Base-by-base conservation (phyloP, 345 rosid genomes). In the Heritiera littoralis region DNA sequence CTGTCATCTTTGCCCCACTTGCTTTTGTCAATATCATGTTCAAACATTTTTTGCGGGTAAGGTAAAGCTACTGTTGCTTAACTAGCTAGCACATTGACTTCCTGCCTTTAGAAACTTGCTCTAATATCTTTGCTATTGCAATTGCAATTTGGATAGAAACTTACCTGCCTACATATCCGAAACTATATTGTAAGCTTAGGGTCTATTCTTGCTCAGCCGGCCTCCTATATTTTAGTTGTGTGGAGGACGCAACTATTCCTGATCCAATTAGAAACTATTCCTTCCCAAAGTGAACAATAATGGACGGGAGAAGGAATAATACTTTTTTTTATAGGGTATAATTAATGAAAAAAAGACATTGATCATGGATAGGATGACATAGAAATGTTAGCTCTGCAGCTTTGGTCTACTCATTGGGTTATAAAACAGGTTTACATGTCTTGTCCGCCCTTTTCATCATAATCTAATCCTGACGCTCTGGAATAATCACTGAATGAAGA, bases 121-220 rank as follows among this genome's bases (percentile, higher is more conserved):
- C 23, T 13, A 66, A 3, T 66, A 38, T 40, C 70, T 38, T 66
- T 17, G 6, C 70, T 38, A 38, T 66, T 40, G 70, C 48, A 66
- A 66, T 66, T 38, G 70, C 70, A 66, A 66, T 66, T 66, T 66
- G 70, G 28, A 17, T 66, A 23, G 8, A 40, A 8, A 41, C 64
- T 20, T 59, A 3, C 43, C 30, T 30, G 41, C 17, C 7, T 5
- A 60, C 7, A 18, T 56, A 8, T 56, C 32, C 35, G 10, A 59
- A 59, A 59, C 9, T 23, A 59, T 63, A 63, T 61, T 30, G 67
- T 63, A 41, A 66, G 71, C 51, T 40, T 17, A 66, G 41, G 49
- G 71, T 66, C 67, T 17, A 66, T 17, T 66, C 48, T 28, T 40
- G 71, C 28, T 41, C 15, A 66, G 71, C 71, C 14, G 51, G 71